Evolutionary conservation across 169 alveolate species (phyloP).

Genomic region (Plasmodium gonderi): DNA sequence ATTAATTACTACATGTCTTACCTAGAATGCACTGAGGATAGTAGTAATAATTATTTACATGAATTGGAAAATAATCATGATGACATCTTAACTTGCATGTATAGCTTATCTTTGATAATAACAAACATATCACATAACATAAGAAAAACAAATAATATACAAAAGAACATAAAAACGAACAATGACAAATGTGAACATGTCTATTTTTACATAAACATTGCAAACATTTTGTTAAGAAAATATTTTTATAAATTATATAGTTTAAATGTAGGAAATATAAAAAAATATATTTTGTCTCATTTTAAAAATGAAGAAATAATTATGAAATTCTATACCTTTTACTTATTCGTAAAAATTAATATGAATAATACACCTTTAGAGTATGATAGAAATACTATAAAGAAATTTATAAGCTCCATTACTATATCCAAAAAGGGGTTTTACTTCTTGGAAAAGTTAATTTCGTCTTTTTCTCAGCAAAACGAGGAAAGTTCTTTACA

Average conservation of each 20-base stretch:
- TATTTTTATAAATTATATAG: constrained; percentile 49
- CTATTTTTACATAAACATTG: constrained; percentile 17
- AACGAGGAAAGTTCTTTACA: not conserved
- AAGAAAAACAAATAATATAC: not conserved
- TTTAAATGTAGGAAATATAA: constrained; percentile 1
- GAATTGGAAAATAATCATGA: constrained; percentile 11
- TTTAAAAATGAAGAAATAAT: constrained; percentile 14
- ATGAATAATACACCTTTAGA: not conserved
- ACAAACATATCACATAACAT: constrained; percentile 35
- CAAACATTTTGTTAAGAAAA: constrained; percentile 9
- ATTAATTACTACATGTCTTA: constrained; percentile 17
- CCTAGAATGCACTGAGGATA: not conserved
- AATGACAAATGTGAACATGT: not conserved
- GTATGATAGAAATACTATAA: constrained; percentile 11
- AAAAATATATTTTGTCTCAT: constrained; percentile 11
- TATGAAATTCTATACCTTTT: constrained; percentile 68
- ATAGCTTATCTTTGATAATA: constrained; percentile 33
- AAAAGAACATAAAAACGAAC: not conserved
- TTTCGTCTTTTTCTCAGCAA: not conserved
- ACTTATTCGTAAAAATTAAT: constrained; percentile 44
- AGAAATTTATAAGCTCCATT: constrained; percentile 10
- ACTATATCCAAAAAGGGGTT: constrained; percentile 30
- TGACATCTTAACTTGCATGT: constrained; percentile 58
- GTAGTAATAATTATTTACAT: not conserved
- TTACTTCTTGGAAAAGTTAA: constrained; percentile 11